A percentile compares a stretch with the other conserved stretches of the same genome.
phyloP scores from a whole-genome alignment of 2,329 filamentous ascomycete genomes.

The Curvularia hawaiiensis region DNA sequence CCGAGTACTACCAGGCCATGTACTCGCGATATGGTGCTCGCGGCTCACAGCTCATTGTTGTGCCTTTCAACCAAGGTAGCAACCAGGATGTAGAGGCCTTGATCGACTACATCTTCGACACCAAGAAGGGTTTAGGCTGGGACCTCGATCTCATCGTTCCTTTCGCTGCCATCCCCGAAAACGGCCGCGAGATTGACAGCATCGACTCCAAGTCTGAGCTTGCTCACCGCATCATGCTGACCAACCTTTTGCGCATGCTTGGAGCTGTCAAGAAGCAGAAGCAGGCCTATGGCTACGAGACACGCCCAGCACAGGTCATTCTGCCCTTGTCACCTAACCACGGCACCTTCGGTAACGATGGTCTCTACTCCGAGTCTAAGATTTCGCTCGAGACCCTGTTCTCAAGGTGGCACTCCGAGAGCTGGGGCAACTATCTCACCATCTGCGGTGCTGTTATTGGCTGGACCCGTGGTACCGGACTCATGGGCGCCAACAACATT shows the following conservation, averaged over 20 bases:
- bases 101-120: conserved; percentile 93
- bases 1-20: conserved; percentile 99
- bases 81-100: conserved; percentile 97
- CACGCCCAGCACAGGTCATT: conserved; percentile 94
- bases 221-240: conserved; percentile 98
- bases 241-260: conserved; percentile 90
- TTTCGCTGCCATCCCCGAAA: conserved; percentile 97
- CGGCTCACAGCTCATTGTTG: conserved; percentile 95
- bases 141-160: conserved; percentile 95
- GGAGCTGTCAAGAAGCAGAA: conserved; percentile 93
- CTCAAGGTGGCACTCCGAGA: conserved; percentile 98
- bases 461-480: conserved; percentile 96
- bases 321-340: conserved; percentile 97
- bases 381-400: conserved; percentile 96
- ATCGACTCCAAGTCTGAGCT: conserved; percentile 98
- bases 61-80: conserved; percentile 98
- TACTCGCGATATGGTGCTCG: conserved; percentile 92
- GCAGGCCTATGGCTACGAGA: conserved; percentile 84
- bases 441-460: conserved; percentile 98
- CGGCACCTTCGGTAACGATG: conserved; percentile 96
- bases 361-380: conserved; percentile 98
- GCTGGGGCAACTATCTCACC: conserved; percentile 96
- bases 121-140: conserved; percentile 97
- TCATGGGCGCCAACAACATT: conserved; percentile 98
- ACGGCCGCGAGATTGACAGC: conserved; percentile 93